Evolutionary conservation across 2,329 filamentous ascomycete species (phyloP).

Genomic region (Trichoderma simmonsii): DNA sequence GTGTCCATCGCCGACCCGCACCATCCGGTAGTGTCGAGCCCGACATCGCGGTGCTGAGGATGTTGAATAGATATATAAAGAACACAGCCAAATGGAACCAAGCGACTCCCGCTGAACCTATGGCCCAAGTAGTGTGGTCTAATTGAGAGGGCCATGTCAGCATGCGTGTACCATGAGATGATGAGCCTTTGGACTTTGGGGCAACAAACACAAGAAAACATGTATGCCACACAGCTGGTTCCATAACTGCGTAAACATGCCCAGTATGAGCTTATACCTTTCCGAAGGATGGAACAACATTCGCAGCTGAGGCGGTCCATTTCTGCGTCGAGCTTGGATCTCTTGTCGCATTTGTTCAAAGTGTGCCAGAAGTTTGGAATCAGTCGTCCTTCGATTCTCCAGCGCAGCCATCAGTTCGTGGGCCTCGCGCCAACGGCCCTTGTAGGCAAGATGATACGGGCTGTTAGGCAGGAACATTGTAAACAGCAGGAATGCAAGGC

Average conservation of each 20-base stretch:
- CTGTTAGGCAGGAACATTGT: constrained; percentile 59
- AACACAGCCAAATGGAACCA: constrained; percentile 53
- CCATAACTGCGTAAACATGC: constrained; percentile 59
- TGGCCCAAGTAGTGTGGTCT: constrained; percentile 60
- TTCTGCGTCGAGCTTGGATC: constrained; percentile 50
- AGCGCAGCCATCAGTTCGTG: constrained; percentile 55
- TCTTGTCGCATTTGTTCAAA: constrained; percentile 59
- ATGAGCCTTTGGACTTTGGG: not conserved
- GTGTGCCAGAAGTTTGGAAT: constrained; percentile 61
- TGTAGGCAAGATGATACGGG: constrained; percentile 67
- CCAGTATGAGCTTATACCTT: constrained; percentile 54
- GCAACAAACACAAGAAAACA: not conserved
- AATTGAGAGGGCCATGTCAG: constrained; percentile 21
- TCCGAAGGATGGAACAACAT: constrained; percentile 51
- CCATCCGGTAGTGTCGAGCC: constrained; percentile 60
- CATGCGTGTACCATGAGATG: constrained; percentile 44
- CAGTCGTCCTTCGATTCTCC: constrained; percentile 51
- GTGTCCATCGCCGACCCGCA: constrained; percentile 54
- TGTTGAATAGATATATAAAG: constrained; percentile 60
- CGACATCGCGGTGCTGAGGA: constrained; percentile 53
- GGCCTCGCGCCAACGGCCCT: constrained; percentile 66
- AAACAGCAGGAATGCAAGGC: constrained; percentile 51
- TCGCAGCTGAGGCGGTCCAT: constrained; percentile 46
- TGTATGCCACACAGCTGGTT: constrained; percentile 59
- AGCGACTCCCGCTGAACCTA: constrained; percentile 55